Percentiles rank a stretch among this genome's conserved stretches.
Evolutionary conservation across 345 rosid genomes (phyloP).

Genomic region (Moringa oleifera): DNA sequence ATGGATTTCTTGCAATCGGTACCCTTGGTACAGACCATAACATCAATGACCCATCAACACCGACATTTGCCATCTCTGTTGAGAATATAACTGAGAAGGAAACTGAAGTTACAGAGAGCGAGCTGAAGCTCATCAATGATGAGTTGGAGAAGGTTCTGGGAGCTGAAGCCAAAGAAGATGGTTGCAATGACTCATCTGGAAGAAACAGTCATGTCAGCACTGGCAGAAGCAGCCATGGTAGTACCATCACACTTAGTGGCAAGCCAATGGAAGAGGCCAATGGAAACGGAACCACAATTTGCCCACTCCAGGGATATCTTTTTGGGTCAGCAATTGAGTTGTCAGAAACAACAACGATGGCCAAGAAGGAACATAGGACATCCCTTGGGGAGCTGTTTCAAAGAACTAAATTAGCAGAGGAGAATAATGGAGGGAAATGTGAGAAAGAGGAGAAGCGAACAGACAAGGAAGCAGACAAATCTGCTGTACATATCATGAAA

Average conservation of each 20-base stretch:
- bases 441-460: conserved; percentile 47
- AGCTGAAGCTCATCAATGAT: conserved; percentile 62
- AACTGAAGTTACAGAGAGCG: conserved; percentile 64
- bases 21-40: conserved; percentile 60
- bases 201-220: conserved; percentile 65
- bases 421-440: conserved; percentile 28
- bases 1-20: conserved; percentile 79
- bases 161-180: conserved; percentile 59
- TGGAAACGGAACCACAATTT: conserved; percentile 42
- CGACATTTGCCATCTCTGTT: conserved; percentile 55
- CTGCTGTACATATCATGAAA: conserved; percentile 51
- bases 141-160: conserved; percentile 68
- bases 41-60: conserved; percentile 49
- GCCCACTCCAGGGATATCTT: conserved; percentile 74
- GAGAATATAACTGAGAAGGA: conserved; percentile 63
- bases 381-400: conserved; percentile 81
- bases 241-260: conserved; percentile 70
- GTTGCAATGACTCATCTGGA: conserved; percentile 51
- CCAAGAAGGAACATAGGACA: conserved; percentile 62
- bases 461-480: conserved; percentile 60
- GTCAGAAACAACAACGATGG: conserved; percentile 50
- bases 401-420: conserved; percentile 54
- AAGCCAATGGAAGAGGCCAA: conserved; percentile 53
- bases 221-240: conserved; percentile 74
- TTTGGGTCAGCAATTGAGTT: conserved; percentile 66